These are phyloP conservation scores for Tanacetum coccineum DNA, from an alignment of 129 eudicot genomes.

Conservation along the genomic window DNA sequence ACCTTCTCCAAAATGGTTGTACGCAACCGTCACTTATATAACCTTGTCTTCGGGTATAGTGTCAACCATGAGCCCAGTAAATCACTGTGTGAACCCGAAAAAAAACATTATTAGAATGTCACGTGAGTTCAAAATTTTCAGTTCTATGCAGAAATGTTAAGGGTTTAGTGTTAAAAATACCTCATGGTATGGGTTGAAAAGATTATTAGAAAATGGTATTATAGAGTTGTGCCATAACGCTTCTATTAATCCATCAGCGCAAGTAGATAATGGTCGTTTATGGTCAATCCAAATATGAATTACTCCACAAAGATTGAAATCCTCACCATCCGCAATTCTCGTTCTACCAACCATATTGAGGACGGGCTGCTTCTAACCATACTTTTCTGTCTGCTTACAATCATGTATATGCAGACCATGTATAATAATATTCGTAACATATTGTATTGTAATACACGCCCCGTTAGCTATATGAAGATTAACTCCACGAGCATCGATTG, in stretches of 20 bases:
- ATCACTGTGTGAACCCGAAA: slow-evolving; percentile 54
- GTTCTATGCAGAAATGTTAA: neutral
- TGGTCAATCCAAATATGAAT: slow-evolving; percentile 87
- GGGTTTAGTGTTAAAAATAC: slow-evolving; percentile 30
- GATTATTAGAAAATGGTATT: slow-evolving; percentile 84
- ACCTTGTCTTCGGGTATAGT: slow-evolving; percentile 61
- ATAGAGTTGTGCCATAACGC: slow-evolving; percentile 72
- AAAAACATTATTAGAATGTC: neutral
- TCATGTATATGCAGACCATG: slow-evolving; percentile 74
- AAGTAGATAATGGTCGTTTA: slow-evolving; percentile 60
- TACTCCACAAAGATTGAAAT: slow-evolving; percentile 68
- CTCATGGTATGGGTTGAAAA: slow-evolving; percentile 87
- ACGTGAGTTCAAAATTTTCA: neutral
- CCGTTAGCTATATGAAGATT: too few relatives aligned
- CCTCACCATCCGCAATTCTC: slow-evolving; percentile 80
- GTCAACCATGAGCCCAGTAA: slow-evolving; percentile 75
- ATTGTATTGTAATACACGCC: too few relatives aligned
- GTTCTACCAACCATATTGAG: slow-evolving; percentile 79
- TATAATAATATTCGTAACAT: too few relatives aligned
- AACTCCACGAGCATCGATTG: too few relatives aligned
- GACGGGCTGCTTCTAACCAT: slow-evolving; percentile 79
- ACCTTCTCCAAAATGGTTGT: slow-evolving; percentile 94
- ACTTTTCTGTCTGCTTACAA: slow-evolving; percentile 64
- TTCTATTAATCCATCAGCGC: slow-evolving; percentile 78
- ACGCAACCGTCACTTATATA: slow-evolving; percentile 94